phyloP scores from a whole-genome alignment of 805 yeast genomes.

The Suhomyces sp. region DNA sequence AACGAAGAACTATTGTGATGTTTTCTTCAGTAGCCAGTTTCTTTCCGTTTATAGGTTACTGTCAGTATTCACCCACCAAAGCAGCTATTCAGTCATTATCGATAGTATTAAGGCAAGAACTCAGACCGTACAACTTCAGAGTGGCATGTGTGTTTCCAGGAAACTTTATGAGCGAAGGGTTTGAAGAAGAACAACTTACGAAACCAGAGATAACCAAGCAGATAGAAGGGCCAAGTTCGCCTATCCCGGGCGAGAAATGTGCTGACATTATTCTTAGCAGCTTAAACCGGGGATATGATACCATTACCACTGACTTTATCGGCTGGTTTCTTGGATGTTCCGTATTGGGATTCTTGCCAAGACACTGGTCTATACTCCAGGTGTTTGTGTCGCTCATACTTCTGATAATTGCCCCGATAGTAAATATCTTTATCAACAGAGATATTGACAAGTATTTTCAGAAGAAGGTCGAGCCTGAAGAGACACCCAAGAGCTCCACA shows the following conservation, averaged over 20 bases:
- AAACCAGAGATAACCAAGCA: slow-evolving; percentile 80
- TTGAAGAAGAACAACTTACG: slow-evolving; percentile 68
- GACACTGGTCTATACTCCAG: slow-evolving; percentile 53
- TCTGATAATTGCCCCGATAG: slow-evolving; percentile 52
- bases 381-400: slow-evolving; percentile 33
- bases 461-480: slow-evolving; percentile 13
- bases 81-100: slow-evolving; percentile 77
- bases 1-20: slow-evolving; percentile 56
- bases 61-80: slow-evolving; percentile 86
- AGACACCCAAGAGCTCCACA: not conserved
- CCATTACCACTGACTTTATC: slow-evolving; percentile 75
- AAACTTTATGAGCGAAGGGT: slow-evolving; percentile 88
- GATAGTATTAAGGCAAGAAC: slow-evolving; percentile 78
- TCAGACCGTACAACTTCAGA: slow-evolving; percentile 60
- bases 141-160: slow-evolving; percentile 85
- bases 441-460: slow-evolving; percentile 52
- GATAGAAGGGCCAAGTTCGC: slow-evolving; percentile 81
- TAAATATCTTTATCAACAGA: slow-evolving; percentile 46
- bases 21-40: slow-evolving; percentile 76
- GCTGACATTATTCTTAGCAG: slow-evolving; percentile 56
- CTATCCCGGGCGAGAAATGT: slow-evolving; percentile 67
- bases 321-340: slow-evolving; percentile 77
- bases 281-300: slow-evolving; percentile 64
- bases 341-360: slow-evolving; percentile 67
- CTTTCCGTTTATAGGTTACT: slow-evolving; percentile 88